Conservation (phyloP, 345 rosid genomes). For the Eucalyptus sp. region DNA sequence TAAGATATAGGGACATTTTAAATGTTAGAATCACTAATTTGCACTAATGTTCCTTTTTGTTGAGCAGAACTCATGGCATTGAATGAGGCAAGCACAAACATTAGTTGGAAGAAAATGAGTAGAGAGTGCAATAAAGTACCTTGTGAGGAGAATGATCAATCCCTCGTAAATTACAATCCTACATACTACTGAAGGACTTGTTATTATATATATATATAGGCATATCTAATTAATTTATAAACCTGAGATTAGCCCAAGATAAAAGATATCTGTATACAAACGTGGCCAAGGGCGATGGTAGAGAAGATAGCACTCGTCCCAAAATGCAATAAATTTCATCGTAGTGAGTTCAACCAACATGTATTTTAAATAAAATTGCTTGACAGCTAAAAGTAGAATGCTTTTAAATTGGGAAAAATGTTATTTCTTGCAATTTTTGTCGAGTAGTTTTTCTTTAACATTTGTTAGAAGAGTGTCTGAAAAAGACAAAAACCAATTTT, state of each 20-base stretch:
- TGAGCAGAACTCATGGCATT: neutral
- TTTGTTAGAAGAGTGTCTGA: neutral
- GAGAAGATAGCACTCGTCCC: neutral
- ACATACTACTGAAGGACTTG: neutral
- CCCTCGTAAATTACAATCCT: neutral
- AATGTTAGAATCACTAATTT: neutral
- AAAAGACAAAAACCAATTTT: neutral
- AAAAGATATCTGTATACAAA: too few species aligned
- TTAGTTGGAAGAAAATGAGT: neutral
- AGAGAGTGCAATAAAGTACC: neutral
- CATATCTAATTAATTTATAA: neutral
- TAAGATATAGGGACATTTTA: neutral
- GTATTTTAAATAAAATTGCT: neutral
- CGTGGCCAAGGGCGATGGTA: accelerated
- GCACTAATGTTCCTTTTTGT: neutral
- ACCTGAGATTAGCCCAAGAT: neutral
- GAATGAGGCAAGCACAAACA: neutral
- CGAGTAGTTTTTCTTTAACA: neutral
- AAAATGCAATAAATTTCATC: too few species aligned
- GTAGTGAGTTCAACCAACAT: too few species aligned
- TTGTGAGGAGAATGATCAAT: neutral
- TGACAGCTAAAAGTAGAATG: neutral
- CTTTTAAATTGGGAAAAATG: neutral
- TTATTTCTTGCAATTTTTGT: neutral
- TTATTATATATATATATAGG: too few species aligned